These are phyloP conservation scores for Lagenaria siceraria DNA, from an alignment of 306 rosid species.

Conservation along the genomic window DNA sequence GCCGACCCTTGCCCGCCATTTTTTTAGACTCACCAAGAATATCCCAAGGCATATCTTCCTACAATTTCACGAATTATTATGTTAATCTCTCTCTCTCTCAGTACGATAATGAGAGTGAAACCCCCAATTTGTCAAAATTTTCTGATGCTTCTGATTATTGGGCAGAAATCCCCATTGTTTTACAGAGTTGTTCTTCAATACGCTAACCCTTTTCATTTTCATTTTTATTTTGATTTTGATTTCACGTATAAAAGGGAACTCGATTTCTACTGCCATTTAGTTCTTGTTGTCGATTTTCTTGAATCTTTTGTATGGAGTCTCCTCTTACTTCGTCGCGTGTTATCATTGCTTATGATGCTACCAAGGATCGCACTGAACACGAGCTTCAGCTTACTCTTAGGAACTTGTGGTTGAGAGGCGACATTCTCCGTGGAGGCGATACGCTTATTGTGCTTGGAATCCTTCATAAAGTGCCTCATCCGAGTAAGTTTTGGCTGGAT, in stretches of 20 bases:
- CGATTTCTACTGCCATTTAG: background rate
- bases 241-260: background rate
- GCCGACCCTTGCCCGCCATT: conserved; percentile 5
- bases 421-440: conserved; percentile 30
- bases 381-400: conserved; percentile 33
- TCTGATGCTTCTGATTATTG: background rate
- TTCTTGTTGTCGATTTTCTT: background rate
- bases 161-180: background rate
- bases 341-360: conserved; percentile 54
- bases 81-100: background rate
- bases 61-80: background rate
- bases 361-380: conserved; percentile 28
- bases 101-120: background rate
- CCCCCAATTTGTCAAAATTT: background rate
- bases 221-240: background rate
- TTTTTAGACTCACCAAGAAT: background rate
- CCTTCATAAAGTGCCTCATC: conserved; percentile 44
- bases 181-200: background rate
- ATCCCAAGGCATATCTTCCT: conserved; percentile 13
- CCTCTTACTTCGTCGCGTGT: conserved; percentile 23
- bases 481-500: conserved; percentile 4
- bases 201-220: background rate
- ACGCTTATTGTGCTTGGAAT: conserved; percentile 47
- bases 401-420: conserved; percentile 19
- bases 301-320: conserved; percentile 19